Percentiles rank a stretch among this genome's conserved stretches.
Conservation (phyloP, 371 early-diverging fungal species). For the Mortierella sp. region DNA sequence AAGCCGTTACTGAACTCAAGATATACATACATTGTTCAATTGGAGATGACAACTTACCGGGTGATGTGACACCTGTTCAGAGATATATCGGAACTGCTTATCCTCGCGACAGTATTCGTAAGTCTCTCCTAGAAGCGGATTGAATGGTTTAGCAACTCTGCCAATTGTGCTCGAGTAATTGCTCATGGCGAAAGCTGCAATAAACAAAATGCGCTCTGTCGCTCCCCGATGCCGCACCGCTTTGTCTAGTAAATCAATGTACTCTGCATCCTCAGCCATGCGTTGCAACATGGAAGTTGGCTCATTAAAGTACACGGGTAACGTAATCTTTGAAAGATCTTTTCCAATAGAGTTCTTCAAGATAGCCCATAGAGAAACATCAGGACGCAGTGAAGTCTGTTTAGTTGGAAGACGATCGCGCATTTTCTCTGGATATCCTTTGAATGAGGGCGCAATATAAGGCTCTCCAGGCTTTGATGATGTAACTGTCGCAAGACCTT, state of each 20-base stretch:
- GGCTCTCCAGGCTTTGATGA: constrained; percentile 18
- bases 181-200: constrained; percentile 88
- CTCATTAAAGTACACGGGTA: constrained; percentile 92
- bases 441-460: constrained; percentile 57
- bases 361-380: constrained; percentile 77
- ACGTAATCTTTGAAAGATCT: constrained; percentile 82
- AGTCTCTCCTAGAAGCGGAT: constrained; percentile 91
- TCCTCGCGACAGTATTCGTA: constrained; percentile 88
- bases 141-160: constrained; percentile 88
- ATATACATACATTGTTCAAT: background rate
- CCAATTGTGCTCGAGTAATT: constrained; percentile 84
- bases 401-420: constrained; percentile 65
- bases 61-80: constrained; percentile 90
- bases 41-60: constrained; percentile 63
- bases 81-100: constrained; percentile 79
- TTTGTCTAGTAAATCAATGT: constrained; percentile 78
- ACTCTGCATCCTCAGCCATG: constrained; percentile 89
- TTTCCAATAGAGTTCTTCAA: constrained; percentile 88
- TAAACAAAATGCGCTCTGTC: constrained; percentile 77
- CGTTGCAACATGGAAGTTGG: constrained; percentile 87
- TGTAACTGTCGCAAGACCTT: background rate
- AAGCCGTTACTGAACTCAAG: background rate
- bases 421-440: constrained; percentile 56
- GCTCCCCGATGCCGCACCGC: constrained; percentile 71
- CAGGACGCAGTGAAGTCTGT: constrained; percentile 58